These are phyloP conservation scores for Linnemannia schmuckeri DNA, from an alignment of 192 early-diverging fungal genomes.

Conservation along the genomic window DNA sequence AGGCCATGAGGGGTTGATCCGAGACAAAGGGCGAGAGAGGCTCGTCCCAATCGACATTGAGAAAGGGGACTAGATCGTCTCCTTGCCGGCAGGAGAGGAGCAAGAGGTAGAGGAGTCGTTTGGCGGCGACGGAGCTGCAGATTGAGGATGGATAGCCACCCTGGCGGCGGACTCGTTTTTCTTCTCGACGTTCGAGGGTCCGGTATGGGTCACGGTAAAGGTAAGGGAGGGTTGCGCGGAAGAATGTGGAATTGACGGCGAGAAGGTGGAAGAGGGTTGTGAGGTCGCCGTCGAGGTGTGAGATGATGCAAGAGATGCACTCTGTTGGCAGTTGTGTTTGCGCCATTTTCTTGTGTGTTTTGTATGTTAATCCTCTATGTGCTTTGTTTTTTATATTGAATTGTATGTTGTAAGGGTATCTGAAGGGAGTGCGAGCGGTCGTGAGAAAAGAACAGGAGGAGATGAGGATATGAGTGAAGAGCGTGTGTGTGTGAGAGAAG, in stretches of 20 bases:
- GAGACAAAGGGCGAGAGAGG: slow-evolving; percentile 19
- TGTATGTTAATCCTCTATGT: no score
- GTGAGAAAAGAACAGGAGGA: not conserved
- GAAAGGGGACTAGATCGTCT: slow-evolving; percentile 35
- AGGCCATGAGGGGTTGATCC: slow-evolving; percentile 5
- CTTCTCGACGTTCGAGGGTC: slow-evolving; percentile 11
- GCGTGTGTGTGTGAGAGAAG: not conserved
- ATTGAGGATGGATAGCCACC: not conserved
- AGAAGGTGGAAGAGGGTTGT: slow-evolving; percentile 23
- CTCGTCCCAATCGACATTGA: slow-evolving; percentile 35
- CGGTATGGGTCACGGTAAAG: slow-evolving; percentile 41
- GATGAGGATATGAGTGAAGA: not conserved
- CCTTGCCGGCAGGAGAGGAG: slow-evolving; percentile 31
- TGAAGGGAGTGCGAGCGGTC: not conserved
- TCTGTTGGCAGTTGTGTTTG: slow-evolving; percentile 15
- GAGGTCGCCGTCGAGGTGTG: slow-evolving; percentile 27
- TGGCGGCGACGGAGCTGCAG: not conserved
- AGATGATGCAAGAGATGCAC: slow-evolving; percentile 31
- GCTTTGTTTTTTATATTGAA: no score
- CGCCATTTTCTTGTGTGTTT: not conserved
- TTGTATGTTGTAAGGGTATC: not conserved
- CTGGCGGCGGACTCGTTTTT: not conserved
- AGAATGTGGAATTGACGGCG: slow-evolving; percentile 27
- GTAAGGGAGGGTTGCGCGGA: slow-evolving; percentile 19
- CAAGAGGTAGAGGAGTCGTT: slow-evolving; percentile 30